phyloP scores from a whole-genome alignment of 2,329 filamentous ascomycete genomes.

The Penicillium hesseltinei region DNA sequence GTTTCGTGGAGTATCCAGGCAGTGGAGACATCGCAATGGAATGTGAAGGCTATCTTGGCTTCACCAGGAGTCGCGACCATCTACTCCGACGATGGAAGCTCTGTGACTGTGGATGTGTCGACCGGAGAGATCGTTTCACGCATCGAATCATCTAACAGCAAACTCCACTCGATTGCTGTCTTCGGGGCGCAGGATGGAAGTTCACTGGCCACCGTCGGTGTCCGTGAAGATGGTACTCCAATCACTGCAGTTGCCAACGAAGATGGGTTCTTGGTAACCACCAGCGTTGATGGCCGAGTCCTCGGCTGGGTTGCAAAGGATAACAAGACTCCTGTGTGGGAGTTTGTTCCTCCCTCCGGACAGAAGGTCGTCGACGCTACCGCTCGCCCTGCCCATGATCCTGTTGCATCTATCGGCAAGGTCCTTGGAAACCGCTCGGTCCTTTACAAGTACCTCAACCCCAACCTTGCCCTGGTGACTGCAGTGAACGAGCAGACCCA shows the following conservation, averaged over 20 bases:
- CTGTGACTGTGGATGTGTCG: conserved; percentile 51
- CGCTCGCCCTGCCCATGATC: conserved; percentile 71
- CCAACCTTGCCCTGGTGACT: conserved; percentile 76
- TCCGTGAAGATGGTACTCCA: conserved; percentile 38
- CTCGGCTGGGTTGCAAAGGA: conserved; percentile 44
- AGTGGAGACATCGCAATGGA: conserved; percentile 61
- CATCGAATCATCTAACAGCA: conserved; percentile 20
- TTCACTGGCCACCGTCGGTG: conserved; percentile 29
- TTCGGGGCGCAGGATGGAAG: conserved; percentile 23
- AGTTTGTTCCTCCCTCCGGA: conserved; percentile 63
- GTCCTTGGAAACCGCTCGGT: conserved; percentile 91
- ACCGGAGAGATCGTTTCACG: conserved; percentile 43
- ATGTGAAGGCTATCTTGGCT: conserved; percentile 66
- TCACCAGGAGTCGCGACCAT: conserved; percentile 61
- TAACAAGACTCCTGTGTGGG: conserved; percentile 61
- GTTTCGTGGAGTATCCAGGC: conserved; percentile 73
- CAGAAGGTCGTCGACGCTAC: conserved; percentile 69
- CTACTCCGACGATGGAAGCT: conserved; percentile 61
- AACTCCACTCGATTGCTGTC: conserved; percentile 34
- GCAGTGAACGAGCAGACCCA: conserved; percentile 56
- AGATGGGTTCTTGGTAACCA: conserved; percentile 42
- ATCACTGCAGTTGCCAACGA: conserved; percentile 29
- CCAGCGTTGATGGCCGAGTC: conserved; percentile 41
- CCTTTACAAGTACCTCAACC: conserved; percentile 94
- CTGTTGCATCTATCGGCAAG: conserved; percentile 89